A percentile compares a stretch with the other conserved stretches of the same genome.
These are phyloP conservation scores for Apium graveolens DNA, from an alignment of 129 eudicot genomes.

Conservation along the genomic window DNA sequence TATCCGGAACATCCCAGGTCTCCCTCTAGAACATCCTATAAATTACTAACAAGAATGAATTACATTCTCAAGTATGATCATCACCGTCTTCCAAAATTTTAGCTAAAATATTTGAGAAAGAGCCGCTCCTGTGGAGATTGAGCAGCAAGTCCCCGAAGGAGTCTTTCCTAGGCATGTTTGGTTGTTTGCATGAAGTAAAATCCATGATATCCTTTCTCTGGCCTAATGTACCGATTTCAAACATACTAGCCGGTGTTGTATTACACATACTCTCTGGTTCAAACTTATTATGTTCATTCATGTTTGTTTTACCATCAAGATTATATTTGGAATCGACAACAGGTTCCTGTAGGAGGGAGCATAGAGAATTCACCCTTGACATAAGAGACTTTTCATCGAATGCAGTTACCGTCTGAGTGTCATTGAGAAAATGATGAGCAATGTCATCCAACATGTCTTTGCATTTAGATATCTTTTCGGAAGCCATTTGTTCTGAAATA, in stretches of 20 bases:
- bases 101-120: conserved; percentile 44
- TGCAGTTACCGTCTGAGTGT: conserved; percentile 15
- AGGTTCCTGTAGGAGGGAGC: conserved; percentile 62
- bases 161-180: conserved; percentile 43
- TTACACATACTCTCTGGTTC: conserved; percentile 1
- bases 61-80: background rate
- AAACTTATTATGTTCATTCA: background rate
- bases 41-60: background rate
- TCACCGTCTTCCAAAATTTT: conserved; percentile 29
- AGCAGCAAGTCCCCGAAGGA: conserved; percentile 59
- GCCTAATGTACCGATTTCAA: background rate
- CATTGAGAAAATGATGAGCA: conserved; percentile 40
- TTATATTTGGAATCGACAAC: background rate
- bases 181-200: conserved; percentile 12
- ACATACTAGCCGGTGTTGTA: background rate
- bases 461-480: conserved; percentile 38
- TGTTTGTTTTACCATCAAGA: conserved; percentile 3
- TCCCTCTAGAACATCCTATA: too few relatives aligned
- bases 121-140: conserved; percentile 62
- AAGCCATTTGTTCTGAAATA: conserved; percentile 40
- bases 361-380: conserved; percentile 74
- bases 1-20: too few relatives aligned
- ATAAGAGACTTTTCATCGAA: conserved; percentile 59
- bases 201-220: conserved; percentile 13
- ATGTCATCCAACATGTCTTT: conserved; percentile 52